phyloP scores from a whole-genome alignment of 2,329 filamentous ascomycete genomes.

The Metarhizium rileyi region DNA sequence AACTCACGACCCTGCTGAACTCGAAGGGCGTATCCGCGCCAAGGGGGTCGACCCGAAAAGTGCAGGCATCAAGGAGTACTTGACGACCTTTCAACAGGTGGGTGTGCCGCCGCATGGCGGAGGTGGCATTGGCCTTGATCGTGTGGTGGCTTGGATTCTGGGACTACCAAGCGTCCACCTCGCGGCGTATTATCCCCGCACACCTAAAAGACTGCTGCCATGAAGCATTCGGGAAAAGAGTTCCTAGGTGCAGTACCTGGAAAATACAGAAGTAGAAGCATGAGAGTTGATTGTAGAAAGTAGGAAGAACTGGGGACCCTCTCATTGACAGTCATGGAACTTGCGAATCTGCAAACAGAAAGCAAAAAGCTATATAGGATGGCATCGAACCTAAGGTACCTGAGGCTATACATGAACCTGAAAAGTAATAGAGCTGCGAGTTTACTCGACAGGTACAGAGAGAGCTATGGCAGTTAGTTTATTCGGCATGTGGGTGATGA shows the following conservation, averaged over 20 bases:
- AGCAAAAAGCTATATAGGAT: too few species aligned
- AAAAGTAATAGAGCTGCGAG: too few species aligned
- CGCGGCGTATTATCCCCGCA: conserved; percentile 48
- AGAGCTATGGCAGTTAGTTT: too few species aligned
- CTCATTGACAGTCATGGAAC: too few species aligned
- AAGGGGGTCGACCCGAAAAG: conserved; percentile 73
- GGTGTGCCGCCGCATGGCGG: conserved; percentile 6
- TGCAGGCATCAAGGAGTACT: conserved; percentile 77
- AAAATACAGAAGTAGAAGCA: neutral
- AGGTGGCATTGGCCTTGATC: conserved; percentile 11
- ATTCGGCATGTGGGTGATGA: too few species aligned
- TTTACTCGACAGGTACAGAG: too few species aligned
- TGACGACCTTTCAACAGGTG: conserved; percentile 49
- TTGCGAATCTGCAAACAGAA: too few species aligned
- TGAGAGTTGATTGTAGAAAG: neutral
- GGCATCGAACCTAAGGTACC: too few species aligned
- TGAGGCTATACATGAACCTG: too few species aligned
- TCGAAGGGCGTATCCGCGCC: conserved; percentile 66
- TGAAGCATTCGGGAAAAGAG: conserved; percentile 14
- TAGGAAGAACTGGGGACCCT: too few species aligned
- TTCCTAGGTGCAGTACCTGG: neutral
- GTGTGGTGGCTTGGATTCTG: conserved; percentile 36
- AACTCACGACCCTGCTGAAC: conserved; percentile 68
- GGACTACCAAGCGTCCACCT: conserved; percentile 50
- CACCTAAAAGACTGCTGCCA: conserved; percentile 48